These are phyloP conservation scores for Plantago major DNA, from an alignment of 257 asterid genomes.

Conservation along the genomic window DNA sequence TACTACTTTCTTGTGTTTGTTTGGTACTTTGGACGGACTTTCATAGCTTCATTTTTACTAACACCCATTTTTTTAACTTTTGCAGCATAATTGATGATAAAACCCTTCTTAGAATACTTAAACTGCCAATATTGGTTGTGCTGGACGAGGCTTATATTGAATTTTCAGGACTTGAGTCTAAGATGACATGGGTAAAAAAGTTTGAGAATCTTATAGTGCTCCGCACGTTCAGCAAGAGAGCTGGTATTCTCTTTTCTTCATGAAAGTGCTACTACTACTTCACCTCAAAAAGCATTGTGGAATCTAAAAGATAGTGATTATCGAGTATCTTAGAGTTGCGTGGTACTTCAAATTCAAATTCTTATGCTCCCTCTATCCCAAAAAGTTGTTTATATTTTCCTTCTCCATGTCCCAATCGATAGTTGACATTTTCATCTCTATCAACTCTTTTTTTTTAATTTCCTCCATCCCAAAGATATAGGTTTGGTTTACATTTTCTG, in stretches of 20 bases:
- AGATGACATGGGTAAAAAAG: slow-evolving; percentile 97
- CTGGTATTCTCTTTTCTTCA: slow-evolving; percentile 47
- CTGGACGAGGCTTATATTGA: slow-evolving; percentile 97
- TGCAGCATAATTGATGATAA: slow-evolving; percentile 79
- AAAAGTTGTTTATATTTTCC: too few relatives aligned
- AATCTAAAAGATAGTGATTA: not conserved
- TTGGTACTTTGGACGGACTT: slow-evolving; percentile 4
- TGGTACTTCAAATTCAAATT: slow-evolving; percentile 1
- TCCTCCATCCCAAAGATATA: too few relatives aligned
- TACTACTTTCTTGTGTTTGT: slow-evolving; percentile 7
- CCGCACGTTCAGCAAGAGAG: slow-evolving; percentile 97
- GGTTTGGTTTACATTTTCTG: too few relatives aligned
- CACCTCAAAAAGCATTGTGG: not conserved
- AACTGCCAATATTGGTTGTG: slow-evolving; percentile 77
- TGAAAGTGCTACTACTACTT: slow-evolving; percentile 5
- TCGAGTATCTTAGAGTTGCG: not conserved
- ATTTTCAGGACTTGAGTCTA: slow-evolving; percentile 79
- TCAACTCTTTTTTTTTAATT: too few relatives aligned
- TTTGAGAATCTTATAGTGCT: slow-evolving; percentile 90
- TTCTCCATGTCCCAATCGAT: too few relatives aligned
- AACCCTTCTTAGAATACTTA: slow-evolving; percentile 59
- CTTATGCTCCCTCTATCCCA: too few relatives aligned
- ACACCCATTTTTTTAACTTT: not conserved
- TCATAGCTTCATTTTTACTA: not conserved
- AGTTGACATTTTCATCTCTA: too few relatives aligned